A percentile compares a stretch with the other conserved stretches of the same genome.
phyloP scores from a whole-genome alignment of 1,284 basidiomycete species.

The Exobasidium rhododendri region DNA sequence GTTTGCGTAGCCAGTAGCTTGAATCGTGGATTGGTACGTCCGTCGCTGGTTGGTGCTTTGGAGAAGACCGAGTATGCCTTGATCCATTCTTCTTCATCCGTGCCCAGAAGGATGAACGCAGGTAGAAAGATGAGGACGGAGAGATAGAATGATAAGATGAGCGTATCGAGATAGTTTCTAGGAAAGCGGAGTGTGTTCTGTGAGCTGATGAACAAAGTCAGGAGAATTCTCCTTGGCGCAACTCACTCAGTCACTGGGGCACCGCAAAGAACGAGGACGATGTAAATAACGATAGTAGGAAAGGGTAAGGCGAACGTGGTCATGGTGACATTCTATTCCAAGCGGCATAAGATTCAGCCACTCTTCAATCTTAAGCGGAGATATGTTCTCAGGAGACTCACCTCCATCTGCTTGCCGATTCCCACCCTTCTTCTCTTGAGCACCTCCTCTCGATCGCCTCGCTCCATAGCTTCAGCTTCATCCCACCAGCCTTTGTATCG shows the following conservation, averaged over 20 bases:
- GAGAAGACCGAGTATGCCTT: neutral
- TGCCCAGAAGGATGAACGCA: slow-evolving; percentile 3
- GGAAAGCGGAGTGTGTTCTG: neutral
- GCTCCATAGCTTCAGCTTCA: slow-evolving; percentile 11
- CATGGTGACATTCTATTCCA: slow-evolving; percentile 5
- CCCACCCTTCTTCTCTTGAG: slow-evolving; percentile 10
- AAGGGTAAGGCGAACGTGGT: slow-evolving; percentile 10
- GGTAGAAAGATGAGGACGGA: neutral
- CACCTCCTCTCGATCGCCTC: slow-evolving; percentile 13
- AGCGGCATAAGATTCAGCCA: too few species aligned
- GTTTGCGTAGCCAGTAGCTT: neutral
- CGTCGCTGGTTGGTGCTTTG: neutral
- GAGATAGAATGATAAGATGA: neutral
- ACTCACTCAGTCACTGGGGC: neutral
- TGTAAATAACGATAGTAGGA: neutral
- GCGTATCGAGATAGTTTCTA: neutral
- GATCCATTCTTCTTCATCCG: slow-evolving; percentile 5
- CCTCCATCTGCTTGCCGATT: slow-evolving; percentile 12
- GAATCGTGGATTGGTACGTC: neutral
- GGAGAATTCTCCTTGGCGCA: too few species aligned
- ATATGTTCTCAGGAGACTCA: too few species aligned
- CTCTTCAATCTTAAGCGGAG: neutral
- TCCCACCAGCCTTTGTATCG: slow-evolving; percentile 13
- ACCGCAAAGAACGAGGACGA: slow-evolving; percentile 3
- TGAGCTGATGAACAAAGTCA: too few species aligned